Base-by-base conservation (phyloP, 1,139 yeast genomes). In the Lodderomyces orthopsilosis region DNA sequence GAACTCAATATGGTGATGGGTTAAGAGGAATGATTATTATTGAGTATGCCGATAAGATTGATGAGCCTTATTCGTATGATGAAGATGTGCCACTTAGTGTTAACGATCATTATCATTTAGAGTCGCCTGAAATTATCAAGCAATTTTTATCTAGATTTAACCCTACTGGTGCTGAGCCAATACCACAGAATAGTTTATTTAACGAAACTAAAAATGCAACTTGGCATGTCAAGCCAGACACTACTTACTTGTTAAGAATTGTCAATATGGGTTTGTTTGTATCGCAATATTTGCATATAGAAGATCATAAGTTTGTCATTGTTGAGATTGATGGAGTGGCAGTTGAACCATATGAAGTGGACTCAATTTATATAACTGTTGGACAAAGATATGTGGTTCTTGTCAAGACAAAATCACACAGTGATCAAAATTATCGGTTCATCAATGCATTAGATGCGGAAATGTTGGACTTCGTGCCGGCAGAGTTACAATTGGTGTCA, bases 121-220 rank as follows among this genome's bases (percentile, higher is more conserved):
- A 71, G 42, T 72, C 83, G 37, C 74, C 74, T 38, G 74, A 59
- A 17, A 71, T 90, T 52, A 66, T 75, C 49, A 64, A 74, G 12
- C 54, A 58, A 15, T 90, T 90, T 67, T 60, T 88, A 68, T 77
- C 71, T 51, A 65, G 85, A 50, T 84, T 76, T 68, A 91, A 91
- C 65, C 98, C 98, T 38, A 87, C 96, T 5, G 98, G 98, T 51
- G 96, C 97, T 28, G 98, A 91, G 65, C 98, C 98, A 36, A 80
- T 91, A 54, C 98, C 98, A 2, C 82, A 85, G 56, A 82, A 81
- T 59, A 61, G 85, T 52, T 69, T 89, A 55, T 75, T 89, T 64
- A 90, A 91, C 68, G 89, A 90, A 58, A 81, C 94, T 6, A 79
- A 74, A 59, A 84, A 85, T 62, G 70, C 71, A 46, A 79, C 89